Evolutionary conservation across 768 basidiomycete species (phyloP), one percentile per base, ranked within the genome.

Genomic region (Lactarius indigo): DNA sequence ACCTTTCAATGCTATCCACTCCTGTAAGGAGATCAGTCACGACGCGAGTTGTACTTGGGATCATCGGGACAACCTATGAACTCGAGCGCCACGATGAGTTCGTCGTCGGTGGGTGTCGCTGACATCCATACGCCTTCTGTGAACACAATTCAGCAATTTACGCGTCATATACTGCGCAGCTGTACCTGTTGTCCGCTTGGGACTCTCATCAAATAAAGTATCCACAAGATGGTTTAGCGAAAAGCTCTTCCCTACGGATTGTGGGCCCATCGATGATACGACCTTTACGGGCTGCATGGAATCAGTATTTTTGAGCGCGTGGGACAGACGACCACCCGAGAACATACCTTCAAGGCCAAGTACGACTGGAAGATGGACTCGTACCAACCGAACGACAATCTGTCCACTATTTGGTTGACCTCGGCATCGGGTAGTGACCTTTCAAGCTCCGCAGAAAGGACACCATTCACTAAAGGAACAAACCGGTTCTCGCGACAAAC

Each of bases 211-310:
- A 69, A 88, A 88, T 0, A 87, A 87, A 0, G 86, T 85, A 69
- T 88, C 87, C 1, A 79, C 81, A 6, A 88, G 76, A 68, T 88
- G 87, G 60, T 87, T 87, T 42, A 87, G 72, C 0, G 82, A 76
- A 61, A 81, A 88, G 60, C 82, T 84, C 69, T 87, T 87, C 0
- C 86, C 87, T 1, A 88, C 86, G 0, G 85, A 87, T 70, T 87
- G 87, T 71, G 87, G 86, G 1, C 86, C 86, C 87, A 87, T 87
- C 0, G 87, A 88, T 0, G 86, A 85, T 1, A 87, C 86, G 3
- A 87, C 87, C 68, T 80, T 82, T 17, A 88, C 85, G 2, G 85
- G 86, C 84, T 87, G 57, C 17, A 31, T 44, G 56, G 47, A 54
- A 7, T 58, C 30, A 35, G 10, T 5, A 1, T 28, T 18, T 52